Evolutionary conservation across 23 red algal species (phyloP).

Genomic region (Gracilaria domingensis): DNA sequence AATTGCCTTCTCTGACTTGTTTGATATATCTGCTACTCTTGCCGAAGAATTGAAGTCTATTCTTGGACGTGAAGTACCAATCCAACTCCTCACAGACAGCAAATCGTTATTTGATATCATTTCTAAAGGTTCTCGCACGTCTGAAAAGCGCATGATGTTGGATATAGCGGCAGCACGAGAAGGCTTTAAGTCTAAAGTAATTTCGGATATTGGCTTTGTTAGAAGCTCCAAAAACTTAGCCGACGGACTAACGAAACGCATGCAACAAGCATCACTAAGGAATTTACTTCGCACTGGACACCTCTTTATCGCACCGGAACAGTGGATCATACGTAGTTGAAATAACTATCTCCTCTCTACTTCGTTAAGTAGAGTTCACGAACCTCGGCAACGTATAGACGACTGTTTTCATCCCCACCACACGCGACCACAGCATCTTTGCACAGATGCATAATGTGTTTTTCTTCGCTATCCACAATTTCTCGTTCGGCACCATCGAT

Average conservation of each 20-base stretch:
- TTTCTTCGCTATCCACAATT: conserved; percentile 41
- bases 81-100: conserved; percentile 49
- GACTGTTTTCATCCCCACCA: background rate
- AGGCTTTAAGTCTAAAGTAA: conserved; percentile 21
- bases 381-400: conserved; percentile 14
- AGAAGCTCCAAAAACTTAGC: conserved; percentile 25
- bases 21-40: conserved; percentile 24
- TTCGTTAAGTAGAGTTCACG: conserved; percentile 2
- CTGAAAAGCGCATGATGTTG: conserved; percentile 52
- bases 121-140: conserved; percentile 14
- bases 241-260: conserved; percentile 29
- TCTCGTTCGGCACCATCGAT: conserved; percentile 9
- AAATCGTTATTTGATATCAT: conserved; percentile 43
- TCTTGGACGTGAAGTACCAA: background rate
- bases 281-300: background rate
- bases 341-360: background rate
- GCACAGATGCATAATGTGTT: background rate
- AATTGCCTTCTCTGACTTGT: background rate
- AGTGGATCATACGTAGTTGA: conserved; percentile 23
- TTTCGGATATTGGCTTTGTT: conserved; percentile 38
- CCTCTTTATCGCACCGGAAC: background rate
- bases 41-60: conserved; percentile 13
- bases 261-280: conserved; percentile 2
- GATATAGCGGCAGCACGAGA: conserved; percentile 26
- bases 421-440: background rate